Conservation (phyloP, 495 filamentous ascomycete genomes). For the Aspergillus taichungensis region DNA sequence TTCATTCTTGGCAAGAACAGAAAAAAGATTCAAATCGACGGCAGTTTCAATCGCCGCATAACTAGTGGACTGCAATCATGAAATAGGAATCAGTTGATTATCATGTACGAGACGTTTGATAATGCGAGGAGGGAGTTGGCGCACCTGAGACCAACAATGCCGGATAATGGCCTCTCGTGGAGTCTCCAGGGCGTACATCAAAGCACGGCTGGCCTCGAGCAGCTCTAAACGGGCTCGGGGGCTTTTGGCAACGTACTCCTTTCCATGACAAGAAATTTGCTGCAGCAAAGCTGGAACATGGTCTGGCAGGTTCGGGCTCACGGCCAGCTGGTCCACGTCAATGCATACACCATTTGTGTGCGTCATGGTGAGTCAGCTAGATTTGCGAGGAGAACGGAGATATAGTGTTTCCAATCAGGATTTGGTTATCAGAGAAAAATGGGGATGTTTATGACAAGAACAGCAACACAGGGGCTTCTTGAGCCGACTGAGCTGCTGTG, state of each 20-base stretch:
- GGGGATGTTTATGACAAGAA: no score
- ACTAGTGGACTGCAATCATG: neutral
- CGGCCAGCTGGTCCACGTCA: neutral
- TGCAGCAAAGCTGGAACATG: conserved; percentile 1
- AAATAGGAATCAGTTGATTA: no score
- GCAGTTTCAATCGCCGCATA: conserved; percentile 18
- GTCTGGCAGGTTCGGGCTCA: neutral
- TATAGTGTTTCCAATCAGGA: neutral
- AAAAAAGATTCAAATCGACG: conserved; percentile 21
- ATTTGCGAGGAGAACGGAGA: neutral
- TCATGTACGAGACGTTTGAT: no score
- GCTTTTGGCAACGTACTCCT: neutral
- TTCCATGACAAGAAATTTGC: neutral
- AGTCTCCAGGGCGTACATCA: conserved; percentile 21
- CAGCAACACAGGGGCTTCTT: no score
- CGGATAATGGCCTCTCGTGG: conserved; percentile 25
- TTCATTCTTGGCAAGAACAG: conserved; percentile 11
- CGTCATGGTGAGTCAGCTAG: neutral
- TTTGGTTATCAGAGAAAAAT: no score
- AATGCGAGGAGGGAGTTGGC: no score
- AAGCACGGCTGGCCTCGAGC: conserved; percentile 12
- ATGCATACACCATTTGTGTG: neutral
- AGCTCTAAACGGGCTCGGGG: conserved; percentile 8
- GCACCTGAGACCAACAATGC: conserved; percentile 24
- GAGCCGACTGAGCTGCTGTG: no score